Evolutionary conservation across 805 yeast species (phyloP).

Genomic region (Brettanomyces anomalus): DNA sequence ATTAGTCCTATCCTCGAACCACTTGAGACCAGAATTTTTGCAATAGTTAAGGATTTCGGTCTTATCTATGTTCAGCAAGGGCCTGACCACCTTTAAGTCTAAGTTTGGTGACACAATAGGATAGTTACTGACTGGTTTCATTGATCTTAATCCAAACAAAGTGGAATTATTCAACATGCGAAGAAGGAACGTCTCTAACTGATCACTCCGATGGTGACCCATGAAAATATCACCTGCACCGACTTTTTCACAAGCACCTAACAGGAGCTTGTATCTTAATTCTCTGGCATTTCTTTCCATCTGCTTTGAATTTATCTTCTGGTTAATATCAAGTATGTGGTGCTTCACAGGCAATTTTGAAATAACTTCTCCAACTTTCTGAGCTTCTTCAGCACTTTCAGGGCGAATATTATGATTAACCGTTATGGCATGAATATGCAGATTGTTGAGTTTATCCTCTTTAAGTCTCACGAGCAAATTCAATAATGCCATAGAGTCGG

Average conservation of each 20-base stretch:
- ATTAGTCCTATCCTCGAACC: slow-evolving; percentile 73
- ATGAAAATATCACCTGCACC: slow-evolving; percentile 34
- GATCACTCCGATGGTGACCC: slow-evolving; percentile 70
- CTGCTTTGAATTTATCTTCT: slow-evolving; percentile 8
- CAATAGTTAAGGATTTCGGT: slow-evolving; percentile 39
- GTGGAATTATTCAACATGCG: slow-evolving; percentile 39
- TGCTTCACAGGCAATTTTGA: slow-evolving; percentile 20
- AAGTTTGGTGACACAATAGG: slow-evolving; percentile 8
- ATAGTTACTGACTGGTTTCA: slow-evolving; percentile 18
- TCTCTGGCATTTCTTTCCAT: slow-evolving; percentile 51
- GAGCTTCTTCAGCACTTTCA: slow-evolving; percentile 43
- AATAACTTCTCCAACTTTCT: slow-evolving; percentile 19
- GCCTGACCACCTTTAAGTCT: slow-evolving; percentile 33
- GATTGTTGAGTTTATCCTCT: slow-evolving; percentile 7
- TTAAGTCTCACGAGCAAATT: slow-evolving; percentile 32
- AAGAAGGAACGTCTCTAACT: slow-evolving; percentile 57
- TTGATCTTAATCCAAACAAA: slow-evolving; percentile 53
- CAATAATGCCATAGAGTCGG: slow-evolving; percentile 46
- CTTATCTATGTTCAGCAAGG: slow-evolving; percentile 42
- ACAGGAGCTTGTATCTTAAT: slow-evolving; percentile 39
- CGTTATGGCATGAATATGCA: slow-evolving; percentile 44
- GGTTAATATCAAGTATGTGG: slow-evolving; percentile 12
- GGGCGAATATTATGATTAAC: slow-evolving; percentile 54
- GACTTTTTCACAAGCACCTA: slow-evolving; percentile 28
- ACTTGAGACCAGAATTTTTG: slow-evolving; percentile 26